These are phyloP conservation scores for Microthlaspi erraticum DNA, from an alignment of 345 rosid genomes.

Conservation along the genomic window DNA sequence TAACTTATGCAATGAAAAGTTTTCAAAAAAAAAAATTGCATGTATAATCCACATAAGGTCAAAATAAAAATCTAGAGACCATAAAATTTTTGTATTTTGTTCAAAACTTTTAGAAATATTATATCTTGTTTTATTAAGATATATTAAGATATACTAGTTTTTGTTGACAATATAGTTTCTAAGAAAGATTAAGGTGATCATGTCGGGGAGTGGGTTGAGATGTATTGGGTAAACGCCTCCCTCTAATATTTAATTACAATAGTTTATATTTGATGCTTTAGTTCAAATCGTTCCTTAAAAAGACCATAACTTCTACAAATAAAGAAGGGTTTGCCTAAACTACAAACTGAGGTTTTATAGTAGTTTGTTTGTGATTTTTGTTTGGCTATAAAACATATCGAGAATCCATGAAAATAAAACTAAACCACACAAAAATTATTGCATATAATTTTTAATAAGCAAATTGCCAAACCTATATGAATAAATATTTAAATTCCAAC, in stretches of 20 bases:
- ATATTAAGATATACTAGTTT: slow-evolving; percentile 8
- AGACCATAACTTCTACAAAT: slow-evolving; percentile 19
- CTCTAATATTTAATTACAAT: slow-evolving; percentile 15
- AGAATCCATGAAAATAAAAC: not conserved
- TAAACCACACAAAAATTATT: not conserved
- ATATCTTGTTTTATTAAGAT: not conserved
- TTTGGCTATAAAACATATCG: not conserved
- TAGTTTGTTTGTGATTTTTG: not conserved
- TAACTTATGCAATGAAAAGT: no score
- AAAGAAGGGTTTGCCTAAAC: slow-evolving; percentile 22
- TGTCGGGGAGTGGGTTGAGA: slow-evolving; percentile 51
- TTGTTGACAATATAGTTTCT: slow-evolving; percentile 20
- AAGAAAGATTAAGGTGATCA: slow-evolving; percentile 46
- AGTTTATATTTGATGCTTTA: slow-evolving; percentile 22
- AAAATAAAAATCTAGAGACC: not conserved
- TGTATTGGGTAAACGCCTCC: slow-evolving; percentile 63
- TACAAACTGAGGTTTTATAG: slow-evolving; percentile 7
- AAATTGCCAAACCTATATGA: not conserved
- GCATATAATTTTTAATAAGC: not conserved
- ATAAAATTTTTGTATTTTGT: not conserved
- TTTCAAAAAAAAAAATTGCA: no score
- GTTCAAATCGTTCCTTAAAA: slow-evolving; percentile 2
- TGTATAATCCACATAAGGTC: no score
- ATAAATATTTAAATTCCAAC: not conserved
- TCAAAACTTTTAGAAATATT: not conserved